Base-by-base conservation (phyloP, 2,329 filamentous ascomycete genomes). In the Ilyonectria destructans region DNA sequence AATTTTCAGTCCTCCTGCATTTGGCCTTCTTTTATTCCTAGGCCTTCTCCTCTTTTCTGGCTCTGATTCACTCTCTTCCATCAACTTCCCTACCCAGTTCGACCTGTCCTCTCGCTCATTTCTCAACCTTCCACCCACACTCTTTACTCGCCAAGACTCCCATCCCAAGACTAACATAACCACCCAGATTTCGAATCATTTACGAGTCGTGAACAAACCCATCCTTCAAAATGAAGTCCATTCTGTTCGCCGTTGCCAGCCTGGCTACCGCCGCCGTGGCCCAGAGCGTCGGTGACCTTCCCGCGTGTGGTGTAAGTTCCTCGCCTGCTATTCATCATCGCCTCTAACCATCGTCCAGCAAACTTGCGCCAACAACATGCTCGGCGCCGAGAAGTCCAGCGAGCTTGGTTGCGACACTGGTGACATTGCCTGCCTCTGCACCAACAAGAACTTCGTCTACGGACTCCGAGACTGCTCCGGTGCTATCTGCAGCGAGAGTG, bases 281-380 rank as follows among this genome's bases (percentile, higher is more conserved):
- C 46, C 85, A 87, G 76, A 75, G 81, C 69, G 58, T 80, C 54
- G 60, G 78, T 65, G 78, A 80, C 62, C 84, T 89, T 58, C 83
- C 86, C 37, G 65, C 76, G 19, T 90, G 88, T 74, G 87, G 84
- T 79, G 88, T 90, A 86, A 84, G 87, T 69, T 57, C 7, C 10
- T 29, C 43, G 23, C 19, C 2, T 10, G 19, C 26, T 35, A 12
- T n/a, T 21, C 23, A 49, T 3, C 5, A 26, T 52, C 58, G 17
- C 21, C 23, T 23, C 70, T 77, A 33, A 75, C 23, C 10, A 17
- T 56, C 33, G 65, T n/a, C n/a, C 63, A 89, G 87, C 80, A 79
- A 75, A 80, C 74, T 46, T 90, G 88, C 72, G 80, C 84, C 70
- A 78, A 75, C 75, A 86, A 86, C 81, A 88, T 90, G 86, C 71